These are phyloP conservation scores for Russula lepida DNA, from an alignment of 768 basidiomycete genomes.

Conservation along the genomic window DNA sequence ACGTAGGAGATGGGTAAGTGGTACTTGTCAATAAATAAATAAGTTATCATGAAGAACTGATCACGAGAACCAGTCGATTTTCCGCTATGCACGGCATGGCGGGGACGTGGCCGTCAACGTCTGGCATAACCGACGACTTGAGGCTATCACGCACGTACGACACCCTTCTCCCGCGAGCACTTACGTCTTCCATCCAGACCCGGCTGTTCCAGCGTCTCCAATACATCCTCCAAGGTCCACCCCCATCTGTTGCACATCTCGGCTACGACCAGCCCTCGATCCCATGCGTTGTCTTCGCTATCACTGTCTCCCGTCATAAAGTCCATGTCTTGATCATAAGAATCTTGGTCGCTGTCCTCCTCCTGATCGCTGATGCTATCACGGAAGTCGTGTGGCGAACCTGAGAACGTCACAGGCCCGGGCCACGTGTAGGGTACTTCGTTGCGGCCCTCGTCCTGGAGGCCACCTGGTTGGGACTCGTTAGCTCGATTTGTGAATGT, in stretches of 20 bases:
- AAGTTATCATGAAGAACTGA: conserved; percentile 17
- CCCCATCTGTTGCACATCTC: conserved; percentile 19
- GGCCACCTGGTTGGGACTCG: conserved; percentile 3
- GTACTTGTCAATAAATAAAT: conserved; percentile 7
- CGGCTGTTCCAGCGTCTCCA: conserved; percentile 18
- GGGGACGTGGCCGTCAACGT: conserved; percentile 9
- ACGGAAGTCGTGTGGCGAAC: conserved; percentile 13
- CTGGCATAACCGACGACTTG: conserved; percentile 3
- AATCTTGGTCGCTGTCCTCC: conserved; percentile 17
- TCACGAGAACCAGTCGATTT: conserved; percentile 17
- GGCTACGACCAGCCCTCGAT: conserved; percentile 16
- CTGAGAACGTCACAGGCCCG: conserved; percentile 5
- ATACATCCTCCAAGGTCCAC: conserved; percentile 18
- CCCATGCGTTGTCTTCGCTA: conserved; percentile 8
- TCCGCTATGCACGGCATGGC: conserved; percentile 20
- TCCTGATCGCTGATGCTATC: conserved; percentile 16
- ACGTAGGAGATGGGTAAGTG: conserved; percentile 7
- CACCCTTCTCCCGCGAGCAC: conserved; percentile 17
- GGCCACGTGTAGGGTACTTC: conserved; percentile 14
- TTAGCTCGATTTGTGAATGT: conserved; percentile 5
- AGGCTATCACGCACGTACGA: conserved; percentile 19
- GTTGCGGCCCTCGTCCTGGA: conserved; percentile 5
- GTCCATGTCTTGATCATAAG: conserved; percentile 16
- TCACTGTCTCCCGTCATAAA: conserved; percentile 14
- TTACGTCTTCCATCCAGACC: conserved; percentile 18